Conservation (phyloP, 768 basidiomycete species). For the Pleurotus sapidus region DNA sequence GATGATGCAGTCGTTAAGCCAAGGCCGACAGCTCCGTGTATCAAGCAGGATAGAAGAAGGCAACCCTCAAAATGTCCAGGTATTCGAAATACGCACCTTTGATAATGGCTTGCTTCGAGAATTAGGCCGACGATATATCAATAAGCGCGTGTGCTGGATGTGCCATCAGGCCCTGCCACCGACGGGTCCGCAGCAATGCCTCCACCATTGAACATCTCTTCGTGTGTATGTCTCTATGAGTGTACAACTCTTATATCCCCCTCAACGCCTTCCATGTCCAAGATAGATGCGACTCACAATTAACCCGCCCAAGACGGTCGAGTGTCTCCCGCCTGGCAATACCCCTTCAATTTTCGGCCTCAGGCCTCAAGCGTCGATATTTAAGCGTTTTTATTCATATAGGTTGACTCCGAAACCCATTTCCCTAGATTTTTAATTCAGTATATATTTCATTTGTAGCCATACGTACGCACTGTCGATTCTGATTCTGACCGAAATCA, state of each 20-base stretch:
- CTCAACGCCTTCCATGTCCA: too few relatives aligned
- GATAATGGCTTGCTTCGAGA: neutral
- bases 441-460: too few relatives aligned
- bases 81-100: conserved; percentile 5
- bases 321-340: too few relatives aligned
- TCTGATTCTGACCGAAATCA: too few relatives aligned
- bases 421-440: neutral
- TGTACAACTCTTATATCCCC: too few relatives aligned
- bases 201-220: neutral
- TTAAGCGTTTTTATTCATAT: too few relatives aligned
- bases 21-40: conserved; percentile 1
- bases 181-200: neutral
- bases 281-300: too few relatives aligned
- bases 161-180: neutral
- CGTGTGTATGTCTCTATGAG: neutral
- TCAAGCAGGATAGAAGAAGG: neutral
- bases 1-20: neutral
- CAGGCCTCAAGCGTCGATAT: too few relatives aligned
- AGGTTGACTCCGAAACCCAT: too few relatives aligned
- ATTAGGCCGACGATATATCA: neutral
- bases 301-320: too few relatives aligned
- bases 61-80: neutral
- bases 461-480: too few relatives aligned
- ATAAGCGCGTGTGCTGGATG: neutral
- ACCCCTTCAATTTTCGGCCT: too few relatives aligned